Percentiles rank a stretch among this genome's conserved stretches.
Conservation (phyloP, 495 filamentous ascomycete genomes). For the Penicillium fimorum region DNA sequence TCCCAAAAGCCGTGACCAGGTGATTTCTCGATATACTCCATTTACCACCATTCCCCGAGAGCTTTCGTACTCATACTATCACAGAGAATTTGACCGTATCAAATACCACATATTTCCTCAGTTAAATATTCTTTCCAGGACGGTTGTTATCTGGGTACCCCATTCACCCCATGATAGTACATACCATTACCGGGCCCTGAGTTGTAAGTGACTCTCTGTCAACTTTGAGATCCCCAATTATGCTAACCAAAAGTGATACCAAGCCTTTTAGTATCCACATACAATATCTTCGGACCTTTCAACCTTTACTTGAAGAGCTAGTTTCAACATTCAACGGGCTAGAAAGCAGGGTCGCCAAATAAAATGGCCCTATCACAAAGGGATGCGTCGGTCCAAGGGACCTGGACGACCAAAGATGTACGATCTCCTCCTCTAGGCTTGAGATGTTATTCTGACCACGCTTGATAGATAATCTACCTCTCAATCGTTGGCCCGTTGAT, state of each 20-base stretch:
- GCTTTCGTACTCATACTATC: background rate
- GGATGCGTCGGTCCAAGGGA: constrained; percentile 17
- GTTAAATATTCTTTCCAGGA: background rate
- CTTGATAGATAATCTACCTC: constrained; percentile 70
- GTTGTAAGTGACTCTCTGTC: background rate
- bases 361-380: background rate
- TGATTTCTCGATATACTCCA: background rate
- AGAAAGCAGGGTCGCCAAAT: background rate
- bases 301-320: background rate
- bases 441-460: background rate
- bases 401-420: constrained; percentile 68
- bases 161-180: background rate
- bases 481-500: constrained; percentile 79
- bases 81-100: background rate
- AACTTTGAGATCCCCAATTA: background rate
- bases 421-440: constrained; percentile 18
- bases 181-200: background rate
- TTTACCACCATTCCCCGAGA: background rate
- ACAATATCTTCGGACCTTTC: background rate
- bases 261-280: background rate
- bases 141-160: background rate
- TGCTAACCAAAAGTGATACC: background rate
- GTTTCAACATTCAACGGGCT: background rate
- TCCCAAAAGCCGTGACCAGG: background rate
- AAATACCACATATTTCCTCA: background rate